Conservation (phyloP, 2,329 filamentous ascomycete genomes). For the Penicillium sp. region DNA sequence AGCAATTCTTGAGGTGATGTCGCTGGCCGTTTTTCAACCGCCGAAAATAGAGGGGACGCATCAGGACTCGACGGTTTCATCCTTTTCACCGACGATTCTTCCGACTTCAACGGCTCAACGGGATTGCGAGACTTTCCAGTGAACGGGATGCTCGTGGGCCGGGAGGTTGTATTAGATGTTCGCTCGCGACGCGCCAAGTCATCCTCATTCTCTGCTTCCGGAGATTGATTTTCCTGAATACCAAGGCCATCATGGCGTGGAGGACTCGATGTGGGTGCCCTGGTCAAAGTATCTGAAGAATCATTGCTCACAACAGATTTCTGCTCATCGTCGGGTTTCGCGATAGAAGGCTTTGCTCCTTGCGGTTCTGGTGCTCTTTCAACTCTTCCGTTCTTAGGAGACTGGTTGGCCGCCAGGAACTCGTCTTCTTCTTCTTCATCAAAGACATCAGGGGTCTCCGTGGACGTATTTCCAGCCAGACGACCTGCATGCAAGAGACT, state of each 20-base stretch:
- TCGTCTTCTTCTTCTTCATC: conserved; percentile 49
- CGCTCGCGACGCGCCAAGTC: conserved; percentile 1
- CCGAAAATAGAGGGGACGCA: conserved; percentile 33
- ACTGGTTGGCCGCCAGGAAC: conserved; percentile 40
- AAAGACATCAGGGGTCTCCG: conserved; percentile 45
- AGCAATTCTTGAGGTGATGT: conserved; percentile 40
- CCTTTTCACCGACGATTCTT: conserved; percentile 23
- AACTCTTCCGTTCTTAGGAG: conserved; percentile 17
- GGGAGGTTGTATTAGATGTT: conserved; percentile 11
- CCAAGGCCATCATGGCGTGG: conserved; percentile 26
- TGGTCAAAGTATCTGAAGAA: conserved; percentile 26
- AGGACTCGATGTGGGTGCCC: conserved; percentile 8
- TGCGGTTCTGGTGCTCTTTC: not conserved
- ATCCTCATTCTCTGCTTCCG: not conserved
- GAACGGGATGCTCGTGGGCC: conserved; percentile 21
- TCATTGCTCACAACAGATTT: conserved; percentile 23
- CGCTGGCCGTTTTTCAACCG: conserved; percentile 37
- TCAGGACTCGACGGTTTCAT: conserved; percentile 31
- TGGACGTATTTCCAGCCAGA: conserved; percentile 34
- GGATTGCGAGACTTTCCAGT: conserved; percentile 21
- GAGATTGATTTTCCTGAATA: conserved; percentile 20
- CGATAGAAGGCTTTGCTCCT: no score
- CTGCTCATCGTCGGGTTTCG: conserved; percentile 12
- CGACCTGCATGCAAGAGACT: conserved; percentile 35
- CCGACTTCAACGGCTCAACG: conserved; percentile 28